Evolutionary conservation across 352 stramenopile species (phyloP), one percentile per base, ranked within the genome.

Genomic region (Phytophthora agathidicida): DNA sequence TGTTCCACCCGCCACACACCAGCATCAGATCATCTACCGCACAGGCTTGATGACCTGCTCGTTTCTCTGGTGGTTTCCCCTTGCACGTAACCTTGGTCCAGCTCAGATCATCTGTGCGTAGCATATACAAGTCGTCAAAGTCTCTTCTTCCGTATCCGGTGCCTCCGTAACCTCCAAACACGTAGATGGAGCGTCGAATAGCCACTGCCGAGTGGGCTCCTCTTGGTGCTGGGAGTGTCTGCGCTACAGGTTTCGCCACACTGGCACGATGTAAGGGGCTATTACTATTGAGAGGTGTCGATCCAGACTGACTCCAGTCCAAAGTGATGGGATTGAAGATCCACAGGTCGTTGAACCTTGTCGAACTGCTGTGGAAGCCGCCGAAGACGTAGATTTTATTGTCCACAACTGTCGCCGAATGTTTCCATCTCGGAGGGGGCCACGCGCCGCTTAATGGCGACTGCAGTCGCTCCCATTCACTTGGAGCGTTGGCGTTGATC

Each of bases 121-220:
- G 72, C 36, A 80, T 62, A 61, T 96, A 81, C 27, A 99, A 60
- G 70, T 99, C 96, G 46, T 98, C 91, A 71, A 98, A 98, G 76
- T 99, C 96, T 27, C 86, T 79, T 1, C 96, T 78, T 1, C 86
- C 86, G 61, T 96, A 98, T 3, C 94, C 92, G 0, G 86, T 79
- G 23, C 96, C 96, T 30, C 96, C 96, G 63, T 99, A 99, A 1
- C 96, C 96, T 13, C 96, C 96, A 80, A 98, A 98, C 7, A 99
- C 76, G 57, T 96, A 94, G 35, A 98, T 85, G 27, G 53, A 70
- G 36, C 77, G 73, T 45, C 84, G 77, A 33, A 98, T 92, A 6
- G 94, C 60, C 17, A 91, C 85, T 0, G 91, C 88, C 1, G 89
- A 94, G 65, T 99, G 96, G 6, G 83, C 91, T 14, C 96, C 94